phyloP scores from a whole-genome alignment of 2,329 filamentous ascomycete species.

The Fusarium subtropicale region DNA sequence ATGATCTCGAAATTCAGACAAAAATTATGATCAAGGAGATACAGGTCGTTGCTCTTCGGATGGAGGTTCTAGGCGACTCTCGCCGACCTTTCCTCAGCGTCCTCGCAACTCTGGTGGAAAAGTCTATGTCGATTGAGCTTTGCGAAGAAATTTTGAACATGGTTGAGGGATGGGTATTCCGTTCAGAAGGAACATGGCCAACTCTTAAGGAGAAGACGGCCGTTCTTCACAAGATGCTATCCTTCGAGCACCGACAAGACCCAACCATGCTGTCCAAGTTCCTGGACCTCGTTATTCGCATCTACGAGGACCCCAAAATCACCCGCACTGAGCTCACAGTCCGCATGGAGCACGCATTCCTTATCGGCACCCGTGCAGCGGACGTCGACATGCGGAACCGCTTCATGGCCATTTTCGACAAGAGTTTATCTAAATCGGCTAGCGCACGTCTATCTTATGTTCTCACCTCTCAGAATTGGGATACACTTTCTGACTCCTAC shows the following conservation, averaged over 20 bases:
- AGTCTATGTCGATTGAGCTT: conserved; percentile 86
- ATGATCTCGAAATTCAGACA: conserved; percentile 89
- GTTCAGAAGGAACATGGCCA: conserved; percentile 93
- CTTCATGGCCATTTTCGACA: conserved; percentile 96
- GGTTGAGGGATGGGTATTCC: conserved; percentile 96
- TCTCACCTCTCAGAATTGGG: conserved; percentile 94
- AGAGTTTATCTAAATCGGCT: conserved; percentile 91
- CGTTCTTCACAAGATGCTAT: conserved; percentile 98
- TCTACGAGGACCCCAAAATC: conserved; percentile 98
- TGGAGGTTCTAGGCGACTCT: conserved; percentile 92
- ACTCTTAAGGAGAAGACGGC: conserved; percentile 99
- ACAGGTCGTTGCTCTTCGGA: conserved; percentile 89
- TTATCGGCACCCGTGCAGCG: conserved; percentile 91
- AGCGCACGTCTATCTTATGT: conserved; percentile 91
- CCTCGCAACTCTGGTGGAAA: conserved; percentile 92
- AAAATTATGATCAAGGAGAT: conserved; percentile 95
- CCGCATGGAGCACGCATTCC: conserved; percentile 96
- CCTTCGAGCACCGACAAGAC: conserved; percentile 88
- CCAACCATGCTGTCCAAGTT: conserved; percentile 91
- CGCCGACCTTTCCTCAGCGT: conserved; percentile 94
- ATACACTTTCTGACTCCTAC: conserved; percentile 92
- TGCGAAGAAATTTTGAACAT: conserved; percentile 94
- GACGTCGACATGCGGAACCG: conserved; percentile 97
- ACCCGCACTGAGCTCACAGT: conserved; percentile 95
- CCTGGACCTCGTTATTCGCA: conserved; percentile 93